These are phyloP conservation scores for Penicillium verhagenii DNA, from an alignment of 495 filamentous ascomycete genomes.

Conservation along the genomic window DNA sequence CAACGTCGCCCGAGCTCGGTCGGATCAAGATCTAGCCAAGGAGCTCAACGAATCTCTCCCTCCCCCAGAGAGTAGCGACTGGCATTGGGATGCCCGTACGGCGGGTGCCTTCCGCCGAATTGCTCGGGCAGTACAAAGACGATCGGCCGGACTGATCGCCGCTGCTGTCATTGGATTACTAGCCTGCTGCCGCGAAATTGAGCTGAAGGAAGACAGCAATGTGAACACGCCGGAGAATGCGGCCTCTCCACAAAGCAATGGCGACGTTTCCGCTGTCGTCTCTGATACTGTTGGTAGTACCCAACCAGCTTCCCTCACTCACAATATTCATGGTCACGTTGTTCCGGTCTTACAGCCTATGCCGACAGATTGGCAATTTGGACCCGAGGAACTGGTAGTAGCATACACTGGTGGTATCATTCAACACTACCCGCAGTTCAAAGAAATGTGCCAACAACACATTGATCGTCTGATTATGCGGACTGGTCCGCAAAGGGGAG, in stretches of 20 bases:
- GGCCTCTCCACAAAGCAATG: constrained; percentile 31
- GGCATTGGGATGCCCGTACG: constrained; percentile 58
- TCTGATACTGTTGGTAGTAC: constrained; percentile 8
- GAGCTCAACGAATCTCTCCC: constrained; percentile 56
- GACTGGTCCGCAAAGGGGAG: constrained; percentile 52
- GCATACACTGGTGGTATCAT: constrained; percentile 81
- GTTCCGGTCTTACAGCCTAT: constrained; percentile 44
- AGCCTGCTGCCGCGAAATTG: constrained; percentile 63
- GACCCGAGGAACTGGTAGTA: constrained; percentile 64
- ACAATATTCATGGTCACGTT: constrained; percentile 34
- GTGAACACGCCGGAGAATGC: constrained; percentile 35
- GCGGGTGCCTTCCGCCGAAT: constrained; percentile 59
- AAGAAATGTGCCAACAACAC: constrained; percentile 64
- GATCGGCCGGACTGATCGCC: constrained; percentile 70
- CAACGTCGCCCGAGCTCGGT: constrained; percentile 51
- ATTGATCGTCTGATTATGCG: constrained; percentile 62
- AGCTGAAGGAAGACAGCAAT: constrained; percentile 46
- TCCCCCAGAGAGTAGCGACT: constrained; percentile 41
- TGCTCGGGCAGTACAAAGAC: constrained; percentile 60
- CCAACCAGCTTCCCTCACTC: constrained; percentile 6
- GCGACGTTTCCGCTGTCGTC: constrained; percentile 9
- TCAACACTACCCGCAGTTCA: constrained; percentile 70
- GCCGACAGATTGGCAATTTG: constrained; percentile 45
- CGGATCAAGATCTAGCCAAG: constrained; percentile 45
- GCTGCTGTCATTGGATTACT: constrained; percentile 69